Evolutionary conservation across 306 rosid species (phyloP).

Genomic region (Macrotyloma uniflorum): DNA sequence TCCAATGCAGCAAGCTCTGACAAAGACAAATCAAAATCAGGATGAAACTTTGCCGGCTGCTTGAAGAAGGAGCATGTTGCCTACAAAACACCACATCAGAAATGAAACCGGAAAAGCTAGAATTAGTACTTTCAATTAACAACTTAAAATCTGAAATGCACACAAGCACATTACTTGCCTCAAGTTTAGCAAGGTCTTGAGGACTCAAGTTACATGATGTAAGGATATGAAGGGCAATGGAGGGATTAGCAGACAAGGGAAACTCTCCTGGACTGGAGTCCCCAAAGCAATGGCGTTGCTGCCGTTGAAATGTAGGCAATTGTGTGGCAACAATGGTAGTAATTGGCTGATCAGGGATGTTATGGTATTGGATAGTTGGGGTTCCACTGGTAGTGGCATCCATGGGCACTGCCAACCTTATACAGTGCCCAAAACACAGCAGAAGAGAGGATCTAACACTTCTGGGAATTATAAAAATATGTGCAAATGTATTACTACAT

Average conservation of each 20-base stretch:
- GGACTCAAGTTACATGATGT: slow-evolving; percentile 74
- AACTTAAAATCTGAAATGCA: background rate
- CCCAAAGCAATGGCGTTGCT: slow-evolving; percentile 73
- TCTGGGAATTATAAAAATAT: slow-evolving; percentile 57
- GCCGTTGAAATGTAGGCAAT: slow-evolving; percentile 58
- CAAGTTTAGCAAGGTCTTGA: slow-evolving; percentile 80
- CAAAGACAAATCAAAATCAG: slow-evolving; percentile 64
- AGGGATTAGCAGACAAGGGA: slow-evolving; percentile 83
- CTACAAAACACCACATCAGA: slow-evolving; percentile 59
- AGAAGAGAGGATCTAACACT: slow-evolving; percentile 40
- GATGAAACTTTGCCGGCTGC: slow-evolving; percentile 75
- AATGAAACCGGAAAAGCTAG: slow-evolving; percentile 47
- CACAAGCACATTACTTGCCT: slow-evolving; percentile 62
- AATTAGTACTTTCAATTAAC: slow-evolving; percentile 7
- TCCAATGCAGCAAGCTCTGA: slow-evolving; percentile 87
- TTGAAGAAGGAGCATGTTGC: slow-evolving; percentile 89
- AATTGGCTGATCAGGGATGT: slow-evolving; percentile 73
- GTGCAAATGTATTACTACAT: slow-evolving; percentile 47
- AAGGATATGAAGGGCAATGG: slow-evolving; percentile 83
- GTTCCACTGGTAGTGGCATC: slow-evolving; percentile 79
- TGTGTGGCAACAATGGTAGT: slow-evolving; percentile 57
- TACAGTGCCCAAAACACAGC: slow-evolving; percentile 75
- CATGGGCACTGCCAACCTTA: slow-evolving; percentile 80
- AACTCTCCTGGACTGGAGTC: slow-evolving; percentile 76
- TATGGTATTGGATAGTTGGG: slow-evolving; percentile 70